A percentile compares a stretch with the other conserved stretches of the same genome.
Conservation (phyloP, 1,284 basidiomycete species). For the Testicularia cyperi region DNA sequence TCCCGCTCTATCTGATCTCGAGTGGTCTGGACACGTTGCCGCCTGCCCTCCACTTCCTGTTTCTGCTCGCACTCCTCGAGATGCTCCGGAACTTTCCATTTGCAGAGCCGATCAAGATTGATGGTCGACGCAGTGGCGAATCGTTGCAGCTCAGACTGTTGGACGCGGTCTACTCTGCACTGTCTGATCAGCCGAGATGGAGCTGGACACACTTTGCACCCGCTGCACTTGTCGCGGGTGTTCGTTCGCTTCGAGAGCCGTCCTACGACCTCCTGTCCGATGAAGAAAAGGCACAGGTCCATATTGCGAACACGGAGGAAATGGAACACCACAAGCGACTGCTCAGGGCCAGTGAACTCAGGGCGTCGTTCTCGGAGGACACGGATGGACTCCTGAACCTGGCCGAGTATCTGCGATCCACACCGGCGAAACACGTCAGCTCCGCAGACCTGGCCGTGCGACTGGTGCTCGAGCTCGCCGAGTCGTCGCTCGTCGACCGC, state of each 20-base stretch:
- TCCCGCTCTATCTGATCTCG: constrained; percentile 42
- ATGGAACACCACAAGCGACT: constrained; percentile 31
- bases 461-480: constrained; percentile 21
- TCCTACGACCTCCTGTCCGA: not conserved
- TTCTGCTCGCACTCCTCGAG: constrained; percentile 38
- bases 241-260: constrained; percentile 12
- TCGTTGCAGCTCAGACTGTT: constrained; percentile 33
- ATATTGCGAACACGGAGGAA: constrained; percentile 23
- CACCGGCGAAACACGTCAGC: not conserved
- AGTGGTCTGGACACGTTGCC: constrained; percentile 38
- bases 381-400: constrained; percentile 32
- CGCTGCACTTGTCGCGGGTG: constrained; percentile 16
- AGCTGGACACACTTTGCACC: constrained; percentile 18
- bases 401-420: constrained; percentile 1
- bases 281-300: constrained; percentile 17
- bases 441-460: constrained; percentile 5
- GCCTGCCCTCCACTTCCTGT: constrained; percentile 35
- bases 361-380: constrained; percentile 26
- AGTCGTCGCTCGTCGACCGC: constrained; percentile 13
- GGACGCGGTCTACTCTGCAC: constrained; percentile 26
- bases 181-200: constrained; percentile 24
- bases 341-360: constrained; percentile 22
- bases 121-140: constrained; percentile 28
- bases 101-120: constrained; percentile 26
- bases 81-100: constrained; percentile 47